phyloP scores from a whole-genome alignment of 2,329 filamentous ascomycete species.

The Aureobasidium pullulans region DNA sequence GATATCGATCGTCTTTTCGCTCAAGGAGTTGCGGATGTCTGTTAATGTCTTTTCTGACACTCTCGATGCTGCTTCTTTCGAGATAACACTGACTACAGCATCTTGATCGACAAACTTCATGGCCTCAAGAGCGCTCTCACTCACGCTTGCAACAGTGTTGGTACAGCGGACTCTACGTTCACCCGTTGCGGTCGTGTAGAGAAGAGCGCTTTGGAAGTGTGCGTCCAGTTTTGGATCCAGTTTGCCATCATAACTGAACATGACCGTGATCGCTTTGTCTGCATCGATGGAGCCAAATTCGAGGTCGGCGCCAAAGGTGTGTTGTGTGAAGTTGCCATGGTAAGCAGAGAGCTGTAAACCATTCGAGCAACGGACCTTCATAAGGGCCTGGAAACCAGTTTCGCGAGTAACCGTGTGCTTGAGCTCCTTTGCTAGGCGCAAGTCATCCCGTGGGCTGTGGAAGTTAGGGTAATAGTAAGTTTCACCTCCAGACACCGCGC shows the following conservation, averaged over 20 bases:
- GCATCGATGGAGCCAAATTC: slow-evolving; percentile 89
- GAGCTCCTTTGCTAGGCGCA: slow-evolving; percentile 79
- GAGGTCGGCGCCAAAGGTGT: slow-evolving; percentile 88
- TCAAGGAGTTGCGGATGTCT: slow-evolving; percentile 74
- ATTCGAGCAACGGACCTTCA: slow-evolving; percentile 98
- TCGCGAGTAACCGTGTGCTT: slow-evolving; percentile 79
- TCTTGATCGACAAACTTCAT: slow-evolving; percentile 97
- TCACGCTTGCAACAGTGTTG: slow-evolving; percentile 89
- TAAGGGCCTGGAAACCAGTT: slow-evolving; percentile 89
- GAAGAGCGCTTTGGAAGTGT: slow-evolving; percentile 89
- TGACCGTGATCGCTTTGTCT: slow-evolving; percentile 85
- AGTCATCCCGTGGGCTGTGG: slow-evolving; percentile 73
- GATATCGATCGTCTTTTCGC: slow-evolving; percentile 88
- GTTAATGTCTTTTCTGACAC: slow-evolving; percentile 71
- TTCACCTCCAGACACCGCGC: slow-evolving; percentile 86
- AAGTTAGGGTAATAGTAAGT: slow-evolving; percentile 97
- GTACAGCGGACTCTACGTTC: slow-evolving; percentile 86
- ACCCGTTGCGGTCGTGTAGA: slow-evolving; percentile 88
- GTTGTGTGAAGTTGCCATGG: slow-evolving; percentile 92
- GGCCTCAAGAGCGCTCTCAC: slow-evolving; percentile 69
- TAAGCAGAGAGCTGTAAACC: slow-evolving; percentile 90
- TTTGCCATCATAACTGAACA: slow-evolving; percentile 94
- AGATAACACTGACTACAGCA: slow-evolving; percentile 77
- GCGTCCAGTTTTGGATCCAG: slow-evolving; percentile 94
- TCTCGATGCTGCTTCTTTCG: slow-evolving; percentile 89